A percentile compares a stretch with the other conserved stretches of the same genome.
Evolutionary conservation across 1,284 basidiomycete genomes (phyloP).

Genomic region (Cryptococcus hybrid): DNA sequence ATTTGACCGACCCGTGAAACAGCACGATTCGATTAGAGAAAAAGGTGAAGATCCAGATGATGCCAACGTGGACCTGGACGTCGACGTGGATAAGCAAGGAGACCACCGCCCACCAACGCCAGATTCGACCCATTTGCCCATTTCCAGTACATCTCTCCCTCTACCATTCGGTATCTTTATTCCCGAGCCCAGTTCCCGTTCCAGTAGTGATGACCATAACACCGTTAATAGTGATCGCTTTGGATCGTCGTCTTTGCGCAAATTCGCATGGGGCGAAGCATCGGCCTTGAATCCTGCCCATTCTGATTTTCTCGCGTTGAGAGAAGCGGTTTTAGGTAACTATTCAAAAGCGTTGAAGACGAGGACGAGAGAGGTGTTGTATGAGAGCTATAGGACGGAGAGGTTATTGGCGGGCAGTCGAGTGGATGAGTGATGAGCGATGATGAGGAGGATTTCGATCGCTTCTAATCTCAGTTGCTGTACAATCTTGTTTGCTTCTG

Average conservation of each 20-base stretch:
- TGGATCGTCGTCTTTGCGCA: constrained; percentile 14
- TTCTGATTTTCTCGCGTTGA: constrained; percentile 28
- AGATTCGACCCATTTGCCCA: background rate
- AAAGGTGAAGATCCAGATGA: background rate
- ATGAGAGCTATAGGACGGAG: constrained; percentile 45
- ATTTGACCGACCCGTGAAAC: background rate
- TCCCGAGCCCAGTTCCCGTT: background rate
- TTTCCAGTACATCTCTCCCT: background rate
- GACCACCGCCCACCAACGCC: constrained; percentile 3
- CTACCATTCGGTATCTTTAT: constrained; percentile 12
- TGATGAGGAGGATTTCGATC: no score
- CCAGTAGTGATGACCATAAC: no score
- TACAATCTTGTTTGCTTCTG: no score
- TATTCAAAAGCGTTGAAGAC: constrained; percentile 28
- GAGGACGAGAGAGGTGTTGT: constrained; percentile 40
- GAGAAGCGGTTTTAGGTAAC: constrained; percentile 27
- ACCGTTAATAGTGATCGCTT: background rate
- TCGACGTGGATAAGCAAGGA: constrained; percentile 1
- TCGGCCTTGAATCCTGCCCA: constrained; percentile 28
- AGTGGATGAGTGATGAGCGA: no score
- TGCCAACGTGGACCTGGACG: background rate
- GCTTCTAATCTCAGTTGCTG: no score
- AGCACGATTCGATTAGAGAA: background rate
- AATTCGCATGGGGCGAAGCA: constrained; percentile 40
- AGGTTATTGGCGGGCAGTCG: constrained; percentile 17